These are phyloP conservation scores for Colletotrichum filicis DNA, from an alignment of 2,329 filamentous ascomycete species.

Conservation along the genomic window DNA sequence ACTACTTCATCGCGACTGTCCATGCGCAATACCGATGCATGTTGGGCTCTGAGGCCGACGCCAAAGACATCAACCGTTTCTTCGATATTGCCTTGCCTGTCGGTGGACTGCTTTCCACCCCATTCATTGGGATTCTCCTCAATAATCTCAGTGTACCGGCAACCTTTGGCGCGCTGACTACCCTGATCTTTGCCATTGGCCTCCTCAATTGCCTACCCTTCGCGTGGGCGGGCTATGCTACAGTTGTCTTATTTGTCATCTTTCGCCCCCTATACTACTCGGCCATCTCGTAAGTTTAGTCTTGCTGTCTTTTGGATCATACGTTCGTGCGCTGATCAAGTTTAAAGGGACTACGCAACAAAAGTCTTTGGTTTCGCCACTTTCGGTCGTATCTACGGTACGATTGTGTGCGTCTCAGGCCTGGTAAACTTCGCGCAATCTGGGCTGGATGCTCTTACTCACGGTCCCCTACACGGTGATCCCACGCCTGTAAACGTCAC, in stretches of 20 bases:
- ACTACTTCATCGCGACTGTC: constrained; percentile 76
- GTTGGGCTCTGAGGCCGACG: constrained; percentile 59
- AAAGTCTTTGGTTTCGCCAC: constrained; percentile 86
- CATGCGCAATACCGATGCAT: constrained; percentile 77
- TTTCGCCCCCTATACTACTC: constrained; percentile 83
- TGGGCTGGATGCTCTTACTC: constrained; percentile 75
- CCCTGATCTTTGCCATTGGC: constrained; percentile 70
- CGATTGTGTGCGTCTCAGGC: constrained; percentile 79
- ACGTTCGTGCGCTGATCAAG: not conserved
- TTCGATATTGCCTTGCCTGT: constrained; percentile 67
- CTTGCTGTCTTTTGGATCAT: not conserved
- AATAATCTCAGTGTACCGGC: constrained; percentile 73
- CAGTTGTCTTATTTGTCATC: constrained; percentile 75
- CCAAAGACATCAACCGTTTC: constrained; percentile 51
- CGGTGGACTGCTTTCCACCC: constrained; percentile 75
- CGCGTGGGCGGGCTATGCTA: constrained; percentile 72
- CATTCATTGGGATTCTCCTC: constrained; percentile 77
- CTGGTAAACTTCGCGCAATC: constrained; percentile 78
- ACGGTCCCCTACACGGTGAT: constrained; percentile 68
- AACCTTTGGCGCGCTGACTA: constrained; percentile 68
- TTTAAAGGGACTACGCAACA: constrained; percentile 73
- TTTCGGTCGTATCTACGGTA: constrained; percentile 82
- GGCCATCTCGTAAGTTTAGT: constrained; percentile 67
- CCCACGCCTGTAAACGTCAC: constrained; percentile 73
- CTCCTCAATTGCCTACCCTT: constrained; percentile 72